Evolutionary conservation across 108 stramenopile genomes (phyloP).

Genomic region (Skeletonema marinoi): DNA sequence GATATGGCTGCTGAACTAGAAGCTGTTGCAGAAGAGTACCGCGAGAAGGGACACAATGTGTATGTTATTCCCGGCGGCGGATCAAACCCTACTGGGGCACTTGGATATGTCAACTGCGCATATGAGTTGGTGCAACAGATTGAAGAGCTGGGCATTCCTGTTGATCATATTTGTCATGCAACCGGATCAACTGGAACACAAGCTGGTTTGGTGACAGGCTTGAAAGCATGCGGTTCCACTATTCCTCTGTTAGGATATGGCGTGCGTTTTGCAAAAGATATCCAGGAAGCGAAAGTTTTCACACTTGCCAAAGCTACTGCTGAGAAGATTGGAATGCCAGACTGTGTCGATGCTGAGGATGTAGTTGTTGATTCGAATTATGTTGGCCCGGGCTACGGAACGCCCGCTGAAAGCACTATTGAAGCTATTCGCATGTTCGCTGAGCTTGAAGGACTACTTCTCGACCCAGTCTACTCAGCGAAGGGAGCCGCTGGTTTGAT

Average conservation of each 20-base stretch:
- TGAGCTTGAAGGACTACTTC: slow-evolving; percentile 31
- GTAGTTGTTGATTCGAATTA: slow-evolving; percentile 25
- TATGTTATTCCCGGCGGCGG: slow-evolving; percentile 44
- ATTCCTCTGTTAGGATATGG: slow-evolving; percentile 30
- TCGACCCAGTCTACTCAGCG: slow-evolving; percentile 51
- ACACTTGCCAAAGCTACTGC: slow-evolving; percentile 23
- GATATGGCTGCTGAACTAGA: slow-evolving; percentile 24
- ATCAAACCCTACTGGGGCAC: slow-evolving; percentile 25
- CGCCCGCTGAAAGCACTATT: slow-evolving; percentile 38
- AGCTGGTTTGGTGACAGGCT: slow-evolving; percentile 35
- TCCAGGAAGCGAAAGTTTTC: slow-evolving; percentile 23
- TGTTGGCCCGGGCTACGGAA: slow-evolving; percentile 48
- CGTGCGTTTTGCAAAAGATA: slow-evolving; percentile 33
- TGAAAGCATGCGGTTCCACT: background rate
- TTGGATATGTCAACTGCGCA: slow-evolving; percentile 21
- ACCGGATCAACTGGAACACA: slow-evolving; percentile 41
- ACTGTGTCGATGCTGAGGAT: slow-evolving; percentile 12
- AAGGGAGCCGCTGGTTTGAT: slow-evolving; percentile 51
- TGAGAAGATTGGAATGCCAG: slow-evolving; percentile 2
- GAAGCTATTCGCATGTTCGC: slow-evolving; percentile 49
- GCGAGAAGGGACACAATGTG: slow-evolving; percentile 29
- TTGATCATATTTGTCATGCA: slow-evolving; percentile 23
- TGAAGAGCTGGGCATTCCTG: background rate
- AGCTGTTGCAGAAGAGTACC: slow-evolving; percentile 22
- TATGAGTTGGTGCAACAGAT: slow-evolving; percentile 16